Base-by-base conservation (phyloP, 2,329 filamentous ascomycete genomes). In the Kalmusia sp. region DNA sequence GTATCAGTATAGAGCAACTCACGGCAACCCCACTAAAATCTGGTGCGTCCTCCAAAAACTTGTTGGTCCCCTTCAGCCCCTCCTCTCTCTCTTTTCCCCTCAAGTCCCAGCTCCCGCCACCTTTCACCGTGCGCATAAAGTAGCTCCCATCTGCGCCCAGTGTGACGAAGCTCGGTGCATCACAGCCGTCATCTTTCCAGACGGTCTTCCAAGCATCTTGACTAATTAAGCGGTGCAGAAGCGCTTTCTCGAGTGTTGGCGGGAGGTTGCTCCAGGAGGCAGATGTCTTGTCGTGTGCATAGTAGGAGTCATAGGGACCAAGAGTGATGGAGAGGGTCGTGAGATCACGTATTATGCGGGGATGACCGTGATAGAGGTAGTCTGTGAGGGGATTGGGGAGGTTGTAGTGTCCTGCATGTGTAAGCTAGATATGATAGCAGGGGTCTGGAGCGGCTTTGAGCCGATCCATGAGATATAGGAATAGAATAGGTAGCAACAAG, bases 51-150 rank as follows among this genome's bases (percentile, higher is more conserved):
- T 67, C 63, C 3, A 71, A 31, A 43, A 66, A 71, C 35, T 58
- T 61, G 41, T 71, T 68, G 15, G 53, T 69, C 25, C 69, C 69
- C 9, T 50, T 50, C 24, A 71, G 52, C 3, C 68, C 68, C 25
- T 69, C 65, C 17, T 56, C 45, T 46, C 64, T 53, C 33, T 57
- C 48, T 48, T 62, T 52, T 17, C 61, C 50, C 41, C 64, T 69
- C 19, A 71, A 49, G 44, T 71, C 68, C 67, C 69, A 71, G 28
- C 63, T 64, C 4, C 69, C 69, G 17, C 69, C 69, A 3, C 69
- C 69, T n/a, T 41, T 54, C 2, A 69, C 63, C 6, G 69, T 70
- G 11, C 67, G 49, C 69, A 71, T 70, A 41, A 68, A 71, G 39
- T 70, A 71, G 11, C 61, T 62, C 4, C 63, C 68, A 35, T 69